These are phyloP conservation scores for Alternaria ethzedia DNA, from an alignment of 2,329 filamentous ascomycete species.

Conservation along the genomic window DNA sequence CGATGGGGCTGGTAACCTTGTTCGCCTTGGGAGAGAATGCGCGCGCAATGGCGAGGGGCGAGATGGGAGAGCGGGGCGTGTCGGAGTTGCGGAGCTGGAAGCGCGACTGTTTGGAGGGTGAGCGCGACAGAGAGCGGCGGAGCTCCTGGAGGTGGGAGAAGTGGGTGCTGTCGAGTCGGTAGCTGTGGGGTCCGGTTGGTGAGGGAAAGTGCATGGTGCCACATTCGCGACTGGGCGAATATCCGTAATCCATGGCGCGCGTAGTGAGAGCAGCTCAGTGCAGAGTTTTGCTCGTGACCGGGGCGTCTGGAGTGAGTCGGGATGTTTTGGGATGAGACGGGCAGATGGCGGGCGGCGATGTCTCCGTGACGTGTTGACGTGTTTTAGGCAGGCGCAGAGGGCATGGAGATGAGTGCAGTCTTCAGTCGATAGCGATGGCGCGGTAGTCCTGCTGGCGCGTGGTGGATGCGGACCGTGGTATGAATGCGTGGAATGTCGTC, in stretches of 20 bases:
- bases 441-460: conserved; percentile 15
- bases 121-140: conserved; percentile 85
- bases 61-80: conserved; percentile 50
- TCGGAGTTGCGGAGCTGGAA: conserved; percentile 68
- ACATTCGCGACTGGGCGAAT: conserved; percentile 62
- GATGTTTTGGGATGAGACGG: conserved; percentile 11
- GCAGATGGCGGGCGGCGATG: conserved; percentile 18
- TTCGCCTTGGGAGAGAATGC: conserved; percentile 52
- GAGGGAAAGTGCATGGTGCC: conserved; percentile 87
- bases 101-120: conserved; percentile 80
- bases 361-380: conserved; percentile 9
- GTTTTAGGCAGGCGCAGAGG: conserved; percentile 23
- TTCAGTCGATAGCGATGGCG: conserved; percentile 40
- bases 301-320: not conserved
- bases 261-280: conserved; percentile 7
- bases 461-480: conserved; percentile 23
- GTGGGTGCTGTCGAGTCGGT: conserved; percentile 74
- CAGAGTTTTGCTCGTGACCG: too few species aligned
- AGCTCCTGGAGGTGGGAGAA: conserved; percentile 82
- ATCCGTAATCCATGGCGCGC: conserved; percentile 56
- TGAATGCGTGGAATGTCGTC: conserved; percentile 38
- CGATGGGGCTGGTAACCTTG: conserved; percentile 57
- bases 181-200: conserved; percentile 72
- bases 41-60: conserved; percentile 53
- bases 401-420: conserved; percentile 29